phyloP scores from a whole-genome alignment of 495 filamentous ascomycete genomes.

The Penicillium goetzii region DNA sequence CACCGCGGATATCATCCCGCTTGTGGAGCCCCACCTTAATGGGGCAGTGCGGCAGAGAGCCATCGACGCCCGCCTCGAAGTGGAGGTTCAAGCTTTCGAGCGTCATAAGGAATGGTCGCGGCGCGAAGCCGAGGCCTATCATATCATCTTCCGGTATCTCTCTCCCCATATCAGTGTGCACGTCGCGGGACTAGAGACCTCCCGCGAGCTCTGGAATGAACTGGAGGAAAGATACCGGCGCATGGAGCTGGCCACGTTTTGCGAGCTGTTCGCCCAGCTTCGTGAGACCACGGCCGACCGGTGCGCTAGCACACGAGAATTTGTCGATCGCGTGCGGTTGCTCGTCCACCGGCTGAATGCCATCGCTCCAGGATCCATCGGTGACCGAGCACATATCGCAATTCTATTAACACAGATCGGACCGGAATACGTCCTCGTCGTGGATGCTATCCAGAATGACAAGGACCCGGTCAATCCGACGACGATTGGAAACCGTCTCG shows the following conservation, averaged over 20 bases:
- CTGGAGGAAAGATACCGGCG: neutral
- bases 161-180: neutral
- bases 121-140: neutral
- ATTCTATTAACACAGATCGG: neutral
- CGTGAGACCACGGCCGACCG: neutral
- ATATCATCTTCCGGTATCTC: neutral
- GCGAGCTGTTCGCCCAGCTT: neutral
- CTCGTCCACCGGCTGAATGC: neutral
- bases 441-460: neutral
- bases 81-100: neutral
- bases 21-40: neutral
- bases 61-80: neutral
- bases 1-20: too few relatives aligned
- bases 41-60: neutral
- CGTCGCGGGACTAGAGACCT: neutral
- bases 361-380: neutral
- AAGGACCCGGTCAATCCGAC: neutral
- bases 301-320: neutral
- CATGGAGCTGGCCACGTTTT: neutral
- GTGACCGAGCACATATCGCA: neutral
- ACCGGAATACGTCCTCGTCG: neutral
- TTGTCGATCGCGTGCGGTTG: neutral
- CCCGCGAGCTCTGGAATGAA: neutral
- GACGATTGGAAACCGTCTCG: neutral
- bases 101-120: neutral